Evolutionary conservation across 1,284 basidiomycete genomes (phyloP).

Genomic region (Papiliotrema fonsecae): DNA sequence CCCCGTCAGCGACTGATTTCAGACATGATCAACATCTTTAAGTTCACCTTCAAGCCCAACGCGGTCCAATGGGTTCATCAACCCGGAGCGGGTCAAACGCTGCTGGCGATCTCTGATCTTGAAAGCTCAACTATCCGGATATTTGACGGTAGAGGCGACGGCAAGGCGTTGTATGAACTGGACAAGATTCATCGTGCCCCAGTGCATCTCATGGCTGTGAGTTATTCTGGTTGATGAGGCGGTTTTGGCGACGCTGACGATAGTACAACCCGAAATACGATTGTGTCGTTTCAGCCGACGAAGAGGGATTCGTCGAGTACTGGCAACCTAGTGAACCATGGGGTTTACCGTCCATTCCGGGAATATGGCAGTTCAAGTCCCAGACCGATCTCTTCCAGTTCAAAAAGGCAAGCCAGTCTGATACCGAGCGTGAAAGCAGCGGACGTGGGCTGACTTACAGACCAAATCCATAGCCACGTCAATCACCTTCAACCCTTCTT

Average conservation of each 20-base stretch:
- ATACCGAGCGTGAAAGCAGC: neutral
- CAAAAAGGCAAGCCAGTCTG: slow-evolving; percentile 78
- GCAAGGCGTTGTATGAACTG: slow-evolving; percentile 67
- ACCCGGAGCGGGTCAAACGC: slow-evolving; percentile 75
- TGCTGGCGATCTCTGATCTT: slow-evolving; percentile 87
- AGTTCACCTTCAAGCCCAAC: slow-evolving; percentile 75
- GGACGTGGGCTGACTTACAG: slow-evolving; percentile 48
- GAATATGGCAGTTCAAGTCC: slow-evolving; percentile 86
- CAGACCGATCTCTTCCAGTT: slow-evolving; percentile 95
- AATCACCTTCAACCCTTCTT: slow-evolving; percentile 83
- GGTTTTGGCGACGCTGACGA: neutral
- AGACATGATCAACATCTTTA: slow-evolving; percentile 99
- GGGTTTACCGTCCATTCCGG: slow-evolving; percentile 68
- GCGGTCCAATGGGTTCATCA: slow-evolving; percentile 91
- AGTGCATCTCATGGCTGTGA: slow-evolving; percentile 82
- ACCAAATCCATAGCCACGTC: slow-evolving; percentile 86
- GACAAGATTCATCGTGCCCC: slow-evolving; percentile 76
- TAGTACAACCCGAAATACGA: slow-evolving; percentile 88
- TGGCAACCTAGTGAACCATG: slow-evolving; percentile 89
- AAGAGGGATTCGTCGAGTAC: slow-evolving; percentile 92
- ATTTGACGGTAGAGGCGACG: slow-evolving; percentile 87
- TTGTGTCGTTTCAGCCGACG: slow-evolving; percentile 89
- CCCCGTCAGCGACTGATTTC: neutral
- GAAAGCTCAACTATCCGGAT: slow-evolving; percentile 70
- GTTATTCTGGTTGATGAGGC: slow-evolving; percentile 37